Evolutionary conservation across 257 asterid genomes (phyloP).

Genomic region (Fraxinus americana): DNA sequence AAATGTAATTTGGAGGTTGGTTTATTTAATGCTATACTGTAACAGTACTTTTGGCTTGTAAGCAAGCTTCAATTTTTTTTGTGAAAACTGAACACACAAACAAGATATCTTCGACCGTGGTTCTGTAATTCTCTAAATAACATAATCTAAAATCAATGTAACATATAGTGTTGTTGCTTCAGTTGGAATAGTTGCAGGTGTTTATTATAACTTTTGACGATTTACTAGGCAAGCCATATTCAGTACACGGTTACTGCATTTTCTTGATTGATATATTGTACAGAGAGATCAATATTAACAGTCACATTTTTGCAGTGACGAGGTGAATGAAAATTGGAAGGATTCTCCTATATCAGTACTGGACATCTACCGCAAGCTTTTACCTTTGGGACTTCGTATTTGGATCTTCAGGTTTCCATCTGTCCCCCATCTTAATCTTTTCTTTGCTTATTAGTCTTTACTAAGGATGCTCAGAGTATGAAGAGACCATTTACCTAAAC

Average conservation of each 20-base stretch:
- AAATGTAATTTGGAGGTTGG: background rate
- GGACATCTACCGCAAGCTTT: conserved; percentile 70
- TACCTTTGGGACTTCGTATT: conserved; percentile 70
- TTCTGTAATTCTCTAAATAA: too few species aligned
- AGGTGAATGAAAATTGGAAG: conserved; percentile 60
- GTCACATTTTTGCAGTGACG: conserved; percentile 49
- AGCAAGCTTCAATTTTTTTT: background rate
- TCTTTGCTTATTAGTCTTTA: conserved; percentile 1
- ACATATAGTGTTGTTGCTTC: background rate
- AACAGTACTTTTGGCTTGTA: background rate
- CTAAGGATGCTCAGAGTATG: too few species aligned
- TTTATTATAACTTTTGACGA: background rate
- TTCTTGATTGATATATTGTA: conserved; percentile 18
- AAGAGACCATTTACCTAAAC: too few species aligned
- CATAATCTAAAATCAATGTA: background rate
- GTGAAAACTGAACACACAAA: too few species aligned
- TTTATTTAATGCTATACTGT: too few species aligned
- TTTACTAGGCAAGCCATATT: background rate
- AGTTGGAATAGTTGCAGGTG: background rate
- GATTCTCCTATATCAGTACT: conserved; percentile 78
- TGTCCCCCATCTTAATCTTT: conserved; percentile 16
- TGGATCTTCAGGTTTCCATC: conserved; percentile 89
- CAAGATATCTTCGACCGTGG: background rate
- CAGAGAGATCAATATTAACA: conserved; percentile 14
- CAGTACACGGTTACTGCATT: background rate